Evolutionary conservation across 2,329 filamentous ascomycete species (phyloP), one percentile per base, ranked within the genome.

Genomic region (Venturia carpophila): DNA sequence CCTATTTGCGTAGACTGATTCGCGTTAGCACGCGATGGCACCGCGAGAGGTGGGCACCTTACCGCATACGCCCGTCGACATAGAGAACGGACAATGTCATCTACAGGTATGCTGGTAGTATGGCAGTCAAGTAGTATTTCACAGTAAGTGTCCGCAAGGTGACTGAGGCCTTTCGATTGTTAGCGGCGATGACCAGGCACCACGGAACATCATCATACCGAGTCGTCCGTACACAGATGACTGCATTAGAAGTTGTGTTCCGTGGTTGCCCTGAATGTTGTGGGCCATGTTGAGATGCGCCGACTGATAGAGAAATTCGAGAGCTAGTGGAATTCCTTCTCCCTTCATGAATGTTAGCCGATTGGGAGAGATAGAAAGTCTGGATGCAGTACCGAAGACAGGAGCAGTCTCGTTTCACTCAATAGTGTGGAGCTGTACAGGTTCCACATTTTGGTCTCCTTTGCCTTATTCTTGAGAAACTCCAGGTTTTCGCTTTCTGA

Each of bases 381-480:
- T 37, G 30, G 5, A 3, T n/a, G n/a, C 19, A 5, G 2, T 76
- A 91, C 91, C 71, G 87, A 88, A 64, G 85, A 82, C 65, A 97
- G 81, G 24, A 84, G 84, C 52, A 95, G 78, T 73, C 92, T 95
- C 2, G 92, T 91, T 75, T 97, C 92, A 70, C 88, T 92, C 64
- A 96, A 80, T 17, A 96, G 79, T 1, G 91, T 90, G 1, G 91
- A 92, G 72, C 89, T 91, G 78, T 93, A 86, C 2, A 97, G 78
- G 63, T 87, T 86, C 84, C 90, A 94, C 84, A 94, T 92, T 65
- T 90, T 90, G 0, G 86, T 85, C 72, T 97, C 92, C 71, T 87
- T 92, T 2, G 93, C 90, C 74, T 94, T 94, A 19, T 87, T 84
- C 68, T 93, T 91, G 47, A 97, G 82, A 70, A 94, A 97, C 0